Evolutionary conservation across 805 yeast species (phyloP).

Genomic region (Barnettozyma vustinii): DNA sequence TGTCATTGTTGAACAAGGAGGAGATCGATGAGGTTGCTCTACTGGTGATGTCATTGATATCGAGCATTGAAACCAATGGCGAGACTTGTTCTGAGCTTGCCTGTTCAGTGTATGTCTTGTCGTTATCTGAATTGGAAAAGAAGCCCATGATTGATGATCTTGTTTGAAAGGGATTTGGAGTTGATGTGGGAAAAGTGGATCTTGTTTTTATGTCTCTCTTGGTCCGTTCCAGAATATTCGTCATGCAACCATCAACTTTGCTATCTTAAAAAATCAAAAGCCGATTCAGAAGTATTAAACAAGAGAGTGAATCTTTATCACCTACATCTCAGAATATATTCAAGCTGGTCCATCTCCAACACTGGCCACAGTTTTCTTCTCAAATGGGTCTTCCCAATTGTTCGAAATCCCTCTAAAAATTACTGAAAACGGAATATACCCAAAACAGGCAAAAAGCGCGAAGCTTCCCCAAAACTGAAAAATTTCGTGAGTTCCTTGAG

Average conservation of each 20-base stretch:
- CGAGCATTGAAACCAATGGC: slow-evolving; percentile 1
- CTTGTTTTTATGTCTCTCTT: neutral
- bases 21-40: slow-evolving; percentile 1
- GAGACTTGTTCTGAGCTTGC: slow-evolving; percentile 4
- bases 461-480: neutral
- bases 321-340: neutral
- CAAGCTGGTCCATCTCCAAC: neutral
- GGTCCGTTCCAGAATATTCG: neutral
- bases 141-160: slow-evolving; percentile 13
- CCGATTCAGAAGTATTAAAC: neutral
- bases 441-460: neutral
- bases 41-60: slow-evolving; percentile 3
- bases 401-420: neutral
- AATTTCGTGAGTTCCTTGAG: neutral
- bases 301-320: neutral
- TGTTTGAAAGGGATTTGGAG: neutral
- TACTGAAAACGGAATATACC: neutral
- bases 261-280: neutral
- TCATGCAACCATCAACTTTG: neutral
- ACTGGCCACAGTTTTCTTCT: neutral
- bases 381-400: neutral
- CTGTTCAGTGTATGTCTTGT: slow-evolving; percentile 12
- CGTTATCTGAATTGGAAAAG: slow-evolving; percentile 12
- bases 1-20: slow-evolving; percentile 5
- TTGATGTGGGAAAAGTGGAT: neutral